Percentiles rank a stretch among this genome's conserved stretches.
Conservation (phyloP, 805 yeast species). For the Ogataea ramenticola region DNA sequence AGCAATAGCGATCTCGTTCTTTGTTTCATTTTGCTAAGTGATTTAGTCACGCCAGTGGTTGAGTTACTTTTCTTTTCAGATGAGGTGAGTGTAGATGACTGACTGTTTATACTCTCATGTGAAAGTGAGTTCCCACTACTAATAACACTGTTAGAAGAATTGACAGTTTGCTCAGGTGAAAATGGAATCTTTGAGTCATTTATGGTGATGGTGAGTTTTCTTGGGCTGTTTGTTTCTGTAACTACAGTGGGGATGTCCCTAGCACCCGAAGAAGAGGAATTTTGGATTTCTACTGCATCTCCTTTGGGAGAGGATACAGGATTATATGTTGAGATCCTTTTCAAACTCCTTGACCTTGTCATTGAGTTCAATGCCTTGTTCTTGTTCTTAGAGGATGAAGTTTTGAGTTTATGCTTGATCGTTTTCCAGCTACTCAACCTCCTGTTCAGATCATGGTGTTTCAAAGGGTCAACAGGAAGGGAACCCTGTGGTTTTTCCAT, state of each 20-base stretch:
- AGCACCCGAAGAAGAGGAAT: no score
- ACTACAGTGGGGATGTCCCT: background rate
- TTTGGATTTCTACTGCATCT: background rate
- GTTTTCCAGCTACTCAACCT: constrained; percentile 13
- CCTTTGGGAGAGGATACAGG: background rate
- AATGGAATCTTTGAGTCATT: background rate
- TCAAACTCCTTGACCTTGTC: background rate
- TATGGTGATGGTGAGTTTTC: background rate
- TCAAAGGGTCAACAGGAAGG: background rate
- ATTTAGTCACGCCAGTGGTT: constrained; percentile 3
- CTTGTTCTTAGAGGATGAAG: background rate
- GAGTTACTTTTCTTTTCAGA: background rate
- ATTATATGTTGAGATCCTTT: background rate
- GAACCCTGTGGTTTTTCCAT: background rate
- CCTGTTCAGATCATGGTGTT: background rate
- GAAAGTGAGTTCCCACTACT: background rate
- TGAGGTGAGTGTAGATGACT: background rate
- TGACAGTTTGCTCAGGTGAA: background rate
- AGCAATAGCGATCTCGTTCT: constrained; percentile 12
- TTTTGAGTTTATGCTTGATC: constrained; percentile 12
- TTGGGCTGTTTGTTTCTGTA: background rate
- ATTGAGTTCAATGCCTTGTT: background rate
- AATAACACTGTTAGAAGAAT: background rate
- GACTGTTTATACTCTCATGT: background rate
- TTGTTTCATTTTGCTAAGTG: constrained; percentile 7